phyloP scores from a whole-genome alignment of 78 protist genomes.

The Bigelowiella natans region DNA sequence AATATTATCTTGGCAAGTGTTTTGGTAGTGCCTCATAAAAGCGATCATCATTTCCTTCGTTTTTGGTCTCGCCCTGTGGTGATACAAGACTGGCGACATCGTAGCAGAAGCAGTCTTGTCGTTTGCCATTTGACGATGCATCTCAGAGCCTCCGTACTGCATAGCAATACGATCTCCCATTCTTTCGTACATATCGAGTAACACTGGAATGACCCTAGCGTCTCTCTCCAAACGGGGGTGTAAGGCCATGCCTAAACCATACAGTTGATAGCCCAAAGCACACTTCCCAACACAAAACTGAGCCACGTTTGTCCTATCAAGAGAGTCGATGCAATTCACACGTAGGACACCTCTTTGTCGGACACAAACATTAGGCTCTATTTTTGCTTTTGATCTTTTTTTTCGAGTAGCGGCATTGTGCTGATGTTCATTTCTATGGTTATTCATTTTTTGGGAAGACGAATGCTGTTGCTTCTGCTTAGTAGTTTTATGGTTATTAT shows the following conservation, averaged over 20 bases:
- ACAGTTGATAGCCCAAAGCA: slow-evolving; percentile 4
- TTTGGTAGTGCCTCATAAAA: slow-evolving; percentile 11
- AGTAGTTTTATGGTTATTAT: no score
- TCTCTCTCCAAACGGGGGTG: not conserved
- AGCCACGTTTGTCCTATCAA: slow-evolving; percentile 40
- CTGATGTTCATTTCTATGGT: no score
- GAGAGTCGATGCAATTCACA: slow-evolving; percentile 44
- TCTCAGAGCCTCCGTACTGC: slow-evolving; percentile 41
- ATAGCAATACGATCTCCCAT: slow-evolving; percentile 28
- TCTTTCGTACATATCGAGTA: not conserved
- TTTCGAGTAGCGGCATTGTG: no score
- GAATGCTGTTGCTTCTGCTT: no score
- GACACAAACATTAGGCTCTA: not conserved
- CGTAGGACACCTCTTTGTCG: slow-evolving; percentile 35
- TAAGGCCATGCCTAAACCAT: not conserved
- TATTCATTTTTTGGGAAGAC: no score
- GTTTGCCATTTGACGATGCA: slow-evolving; percentile 18
- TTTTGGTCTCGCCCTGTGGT: not conserved
- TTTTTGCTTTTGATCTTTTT: no score
- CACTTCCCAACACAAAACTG: slow-evolving; percentile 25
- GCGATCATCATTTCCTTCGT: not conserved
- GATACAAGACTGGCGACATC: not conserved
- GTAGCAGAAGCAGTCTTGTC: not conserved
- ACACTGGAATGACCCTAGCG: not conserved
- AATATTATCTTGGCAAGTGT: not conserved